phyloP scores from a whole-genome alignment of 1,284 basidiomycete genomes.

The Marasmius fiardii region DNA sequence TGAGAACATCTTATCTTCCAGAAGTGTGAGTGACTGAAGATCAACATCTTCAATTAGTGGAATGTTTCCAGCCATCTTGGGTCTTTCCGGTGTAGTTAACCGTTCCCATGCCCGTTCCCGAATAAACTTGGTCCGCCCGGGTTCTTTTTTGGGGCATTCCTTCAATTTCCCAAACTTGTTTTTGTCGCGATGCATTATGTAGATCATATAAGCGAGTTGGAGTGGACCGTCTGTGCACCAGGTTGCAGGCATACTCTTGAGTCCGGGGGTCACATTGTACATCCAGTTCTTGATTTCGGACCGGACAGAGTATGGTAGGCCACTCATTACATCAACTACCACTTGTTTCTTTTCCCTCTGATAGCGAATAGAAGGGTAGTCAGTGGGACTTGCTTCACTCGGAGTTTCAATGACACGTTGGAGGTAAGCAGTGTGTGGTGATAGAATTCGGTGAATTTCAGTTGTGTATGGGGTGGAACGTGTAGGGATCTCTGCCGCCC shows the following conservation, averaged over 20 bases:
- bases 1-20: constrained; percentile 21
- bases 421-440: not conserved
- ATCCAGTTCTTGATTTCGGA: constrained; percentile 23
- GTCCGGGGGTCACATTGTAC: constrained; percentile 13
- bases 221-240: constrained; percentile 12
- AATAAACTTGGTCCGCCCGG: not conserved
- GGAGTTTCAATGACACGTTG: not conserved
- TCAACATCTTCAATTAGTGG: no score
- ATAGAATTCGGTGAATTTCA: not conserved
- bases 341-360: constrained; percentile 3
- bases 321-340: constrained; percentile 15
- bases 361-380: not conserved
- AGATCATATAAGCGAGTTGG: constrained; percentile 20
- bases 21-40: constrained; percentile 11
- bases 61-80: not conserved
- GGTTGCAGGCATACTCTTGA: constrained; percentile 10
- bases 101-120: constrained; percentile 16
- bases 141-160: not conserved
- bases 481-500: not conserved
- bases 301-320: constrained; percentile 15
- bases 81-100: constrained; percentile 5
- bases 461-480: not conserved
- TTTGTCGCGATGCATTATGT: constrained; percentile 13
- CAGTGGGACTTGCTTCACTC: constrained; percentile 4
- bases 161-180: constrained; percentile 2